These are phyloP conservation scores for Ramalina intermedia DNA, from an alignment of 495 filamentous ascomycete species.

Conservation along the genomic window DNA sequence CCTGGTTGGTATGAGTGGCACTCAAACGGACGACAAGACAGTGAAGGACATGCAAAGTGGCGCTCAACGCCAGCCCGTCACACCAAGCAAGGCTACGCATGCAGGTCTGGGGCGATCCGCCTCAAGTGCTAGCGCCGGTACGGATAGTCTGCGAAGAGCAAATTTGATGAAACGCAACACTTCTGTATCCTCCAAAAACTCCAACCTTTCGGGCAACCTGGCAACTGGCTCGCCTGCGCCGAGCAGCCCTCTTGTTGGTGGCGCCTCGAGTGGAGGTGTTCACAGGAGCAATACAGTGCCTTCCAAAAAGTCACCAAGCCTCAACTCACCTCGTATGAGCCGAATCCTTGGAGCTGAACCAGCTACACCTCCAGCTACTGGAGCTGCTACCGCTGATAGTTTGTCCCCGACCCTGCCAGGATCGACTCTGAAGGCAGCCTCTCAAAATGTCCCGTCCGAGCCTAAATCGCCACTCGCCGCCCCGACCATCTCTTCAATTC, in stretches of 20 bases:
- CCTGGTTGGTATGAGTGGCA: constrained; percentile 87
- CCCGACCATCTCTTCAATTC: constrained; percentile 1
- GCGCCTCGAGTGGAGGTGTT: constrained; percentile 46
- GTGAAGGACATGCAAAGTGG: constrained; percentile 69
- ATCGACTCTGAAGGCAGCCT: too few relatives aligned
- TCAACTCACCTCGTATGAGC: constrained; percentile 42
- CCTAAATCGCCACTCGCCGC: neutral
- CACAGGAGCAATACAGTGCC: constrained; percentile 89
- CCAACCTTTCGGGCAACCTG: constrained; percentile 50
- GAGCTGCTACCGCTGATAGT: too few relatives aligned
- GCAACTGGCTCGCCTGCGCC: constrained; percentile 57
- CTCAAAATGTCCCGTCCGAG: neutral
- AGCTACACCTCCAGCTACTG: constrained; percentile 20
- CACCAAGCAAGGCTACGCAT: constrained; percentile 38
- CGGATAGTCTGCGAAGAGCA: constrained; percentile 70
- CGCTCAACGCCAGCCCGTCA: constrained; percentile 38
- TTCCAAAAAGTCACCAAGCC: constrained; percentile 73
- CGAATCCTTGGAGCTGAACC: constrained; percentile 24
- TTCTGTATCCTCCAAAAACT: constrained; percentile 59
- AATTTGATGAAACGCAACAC: constrained; percentile 71
- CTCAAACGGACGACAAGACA: constrained; percentile 74
- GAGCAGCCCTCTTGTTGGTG: constrained; percentile 22
- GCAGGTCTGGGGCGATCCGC: constrained; percentile 54
- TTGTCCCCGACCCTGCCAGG: too few relatives aligned
- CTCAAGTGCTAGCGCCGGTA: constrained; percentile 75